Evolutionary conservation across 2,329 filamentous ascomycete species (phyloP), one percentile per base, ranked within the genome.

Genomic region (Metarhizium guizhouense): DNA sequence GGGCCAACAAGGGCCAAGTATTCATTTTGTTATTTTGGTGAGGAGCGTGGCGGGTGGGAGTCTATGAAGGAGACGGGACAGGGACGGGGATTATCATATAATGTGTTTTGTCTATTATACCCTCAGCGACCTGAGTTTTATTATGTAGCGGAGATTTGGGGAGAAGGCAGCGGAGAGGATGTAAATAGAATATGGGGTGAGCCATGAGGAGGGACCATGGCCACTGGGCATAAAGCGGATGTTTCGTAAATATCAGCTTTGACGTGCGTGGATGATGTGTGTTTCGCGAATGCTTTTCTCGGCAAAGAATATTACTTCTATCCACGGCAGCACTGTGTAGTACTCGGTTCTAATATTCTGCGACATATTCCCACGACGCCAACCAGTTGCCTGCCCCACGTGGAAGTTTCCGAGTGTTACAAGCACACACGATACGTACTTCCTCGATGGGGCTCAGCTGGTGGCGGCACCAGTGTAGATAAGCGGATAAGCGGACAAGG

Each of bases 71-170:
- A 50, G 47, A 36, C 10, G 49, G 18, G 11, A 25, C 11, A 7
- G 20, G 11, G 13, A 48, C 5, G 34, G 18, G 38, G 20, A 38
- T 45, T 52, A 42, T 57, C 50, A 5, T 43, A 16, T 51, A 47
- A 56, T 54, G 38, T 57, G 51, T 54, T 56, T 56, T 54, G 10
- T 51, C 52, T 57, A 54, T 56, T 56, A 54, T 57, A 57, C 56
- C 56, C 56, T 50, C 53, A 38, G 49, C 47, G 52, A 30, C 25
- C 38, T 52, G 50, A 52, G 42, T 7, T 52, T 47, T 16, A 47
- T 48, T 29, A 38, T 43, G n/a, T 48, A 30, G 45, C 45, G 20
- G 20, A 30, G 10, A 30, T 30, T 30, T 40, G 38, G 38, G 38
- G 38, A n/a, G 14, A 16, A 40, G 20, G 25, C 3, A 14, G 20